Base-by-base conservation (phyloP, 495 filamentous ascomycete genomes). In the Poronia punctata region DNA sequence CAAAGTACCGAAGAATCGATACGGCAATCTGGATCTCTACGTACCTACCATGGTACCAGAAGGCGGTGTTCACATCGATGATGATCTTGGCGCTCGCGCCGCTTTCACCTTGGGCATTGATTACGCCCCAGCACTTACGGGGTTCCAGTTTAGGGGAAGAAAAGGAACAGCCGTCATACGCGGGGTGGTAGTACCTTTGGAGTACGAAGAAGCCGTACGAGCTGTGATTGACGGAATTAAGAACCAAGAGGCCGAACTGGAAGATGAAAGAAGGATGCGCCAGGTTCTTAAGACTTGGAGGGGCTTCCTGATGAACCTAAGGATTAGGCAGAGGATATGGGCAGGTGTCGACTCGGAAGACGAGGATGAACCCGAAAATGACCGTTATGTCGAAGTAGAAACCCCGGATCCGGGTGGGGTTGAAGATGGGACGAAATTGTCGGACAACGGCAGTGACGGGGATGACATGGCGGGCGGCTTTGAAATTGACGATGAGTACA, bases 31-130 rank as follows among this genome's bases (percentile, higher is more conserved):
- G 28, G 92, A 97, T 55, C 53, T 97, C 17, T 97, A 90, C 55
- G 86, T 92, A 7, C 83, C 89, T 1, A 87, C 78, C 45, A 99
- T 99, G 92, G 68, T 96, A 6, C 92, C 92, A 0, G 58, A 70
- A 10, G 93, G 92, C 10, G 92, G 81, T 1, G 68, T 72, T 25
- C 86, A 99, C 21, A 39, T 71, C 1, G 23, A 57, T 31, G 72
- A 83, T 50, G 70, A 78, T 18, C 70, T 81, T 23, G 80, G 84
- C n/a, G 66, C 72, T 4, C 72, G 72, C 25, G 88, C 89, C 1
- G 87, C 87, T 15, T 76, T 72, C 38, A 66, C 93, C 6, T 54
- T 96, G 3, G 83, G 85, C 0, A 69, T 97, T 23, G 90, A 97
- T 61, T 93, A 82, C 49, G 85, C 85, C 20, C 83, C 86, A 28